A percentile compares a stretch with the other conserved stretches of the same genome.
These are phyloP conservation scores for Zymoseptoria tritici DNA, from an alignment of 2,329 filamentous ascomycete genomes.

Conservation along the genomic window DNA sequence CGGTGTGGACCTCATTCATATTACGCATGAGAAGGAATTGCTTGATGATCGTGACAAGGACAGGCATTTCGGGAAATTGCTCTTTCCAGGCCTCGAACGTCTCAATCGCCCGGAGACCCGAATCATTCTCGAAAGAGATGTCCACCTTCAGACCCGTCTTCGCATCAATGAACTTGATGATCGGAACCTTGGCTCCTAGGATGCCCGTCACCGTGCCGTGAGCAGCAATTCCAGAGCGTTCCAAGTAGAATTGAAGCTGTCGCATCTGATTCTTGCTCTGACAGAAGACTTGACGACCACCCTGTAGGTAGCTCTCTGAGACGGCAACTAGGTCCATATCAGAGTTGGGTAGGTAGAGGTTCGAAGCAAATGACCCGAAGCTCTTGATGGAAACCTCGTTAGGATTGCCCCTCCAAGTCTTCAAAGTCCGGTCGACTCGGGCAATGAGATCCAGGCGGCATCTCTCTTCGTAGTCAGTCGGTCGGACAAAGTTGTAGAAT, in stretches of 20 bases:
- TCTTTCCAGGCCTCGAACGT: constrained; percentile 76
- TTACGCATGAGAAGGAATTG: constrained; percentile 85
- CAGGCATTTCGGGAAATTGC: constrained; percentile 75
- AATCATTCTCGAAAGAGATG: constrained; percentile 87
- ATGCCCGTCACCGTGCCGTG: constrained; percentile 56
- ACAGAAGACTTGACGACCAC: constrained; percentile 45
- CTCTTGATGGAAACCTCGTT: constrained; percentile 56
- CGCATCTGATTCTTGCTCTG: constrained; percentile 50
- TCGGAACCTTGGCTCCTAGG: constrained; percentile 69
- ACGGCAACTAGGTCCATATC: constrained; percentile 93
- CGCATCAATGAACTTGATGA: constrained; percentile 83
- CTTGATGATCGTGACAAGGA: constrained; percentile 81
- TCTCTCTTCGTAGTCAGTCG: constrained; percentile 65
- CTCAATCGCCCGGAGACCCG: constrained; percentile 68
- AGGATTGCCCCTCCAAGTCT: constrained; percentile 23
- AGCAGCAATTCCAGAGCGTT: constrained; percentile 25
- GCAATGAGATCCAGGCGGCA: constrained; percentile 67
- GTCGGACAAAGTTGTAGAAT: constrained; percentile 79
- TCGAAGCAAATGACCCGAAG: constrained; percentile 93
- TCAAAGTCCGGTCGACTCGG: constrained; percentile 57
- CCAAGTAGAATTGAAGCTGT: constrained; percentile 39
- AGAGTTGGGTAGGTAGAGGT: constrained; percentile 62
- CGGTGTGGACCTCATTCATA: constrained; percentile 83
- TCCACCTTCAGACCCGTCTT: constrained; percentile 77
- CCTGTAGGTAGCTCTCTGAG: constrained; percentile 50